Evolutionary conservation across 108 stramenopile genomes (phyloP), one percentile per base, ranked within the genome.

Genomic region (Skeletonema costatum): DNA sequence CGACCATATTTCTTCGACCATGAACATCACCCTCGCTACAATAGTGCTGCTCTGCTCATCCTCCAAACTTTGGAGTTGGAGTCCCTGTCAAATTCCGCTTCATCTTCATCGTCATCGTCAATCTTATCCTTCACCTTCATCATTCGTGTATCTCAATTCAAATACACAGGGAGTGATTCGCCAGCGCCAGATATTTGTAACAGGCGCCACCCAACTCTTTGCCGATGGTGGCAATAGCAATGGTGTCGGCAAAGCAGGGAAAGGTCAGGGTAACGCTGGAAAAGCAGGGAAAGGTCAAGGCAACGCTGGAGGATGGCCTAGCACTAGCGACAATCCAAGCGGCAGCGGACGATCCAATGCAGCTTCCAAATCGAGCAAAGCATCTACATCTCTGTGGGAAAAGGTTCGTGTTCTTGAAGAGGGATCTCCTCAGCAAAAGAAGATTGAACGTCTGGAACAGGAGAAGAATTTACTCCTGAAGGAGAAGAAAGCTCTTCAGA

Each of bases 271-370:
- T 3, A 48, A 48, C 7, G 36, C 7, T 38, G 36, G 36, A 38
- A 48, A 48, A 17, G 48, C 51, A 21, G 21, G 21, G n/a, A 53
- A 29, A 29, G 68, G 68, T 13, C 68, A 25, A 29, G 53, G 68
- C 29, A 61, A 69, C n/a, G 68, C 25, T 32, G 68, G 68, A 58
- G 68, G 68, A 13, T 59, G 53, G 51, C 68, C 68, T 5, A 62
- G 60, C 30, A 69, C 68, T 32, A 69, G 44, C 9, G 68, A 56
- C 68, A 59, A 69, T 1, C 68, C 68, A 3, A 69, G 68, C 19
- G 59, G 68, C 21, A 11, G 68, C 8, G 14, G 68, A 69, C 56
- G 59, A 25, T 69, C 68, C 0, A 69, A 69, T 64, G 11, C 51
- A 56, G 53, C 48, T 5, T 17, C 17, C 50, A 51, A 51, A 51